Base-by-base conservation (phyloP, 495 filamentous ascomycete genomes). In the Aspergillus steynii region DNA sequence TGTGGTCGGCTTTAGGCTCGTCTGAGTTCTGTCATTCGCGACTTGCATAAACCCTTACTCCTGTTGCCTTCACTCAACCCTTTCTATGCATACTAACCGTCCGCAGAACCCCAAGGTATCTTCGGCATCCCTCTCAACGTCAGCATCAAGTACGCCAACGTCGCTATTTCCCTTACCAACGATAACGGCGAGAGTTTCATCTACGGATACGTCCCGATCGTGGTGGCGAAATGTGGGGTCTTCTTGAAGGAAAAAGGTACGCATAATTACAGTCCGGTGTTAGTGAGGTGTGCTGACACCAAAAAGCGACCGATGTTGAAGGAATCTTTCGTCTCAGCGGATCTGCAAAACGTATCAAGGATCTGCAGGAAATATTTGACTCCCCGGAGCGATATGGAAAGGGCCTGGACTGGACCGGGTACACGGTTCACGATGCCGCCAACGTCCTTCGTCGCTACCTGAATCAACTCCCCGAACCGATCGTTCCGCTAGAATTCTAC, bases 191-290 rank as follows among this genome's bases (percentile, higher is more conserved):
- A 93, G 68, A 96, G 92, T 73, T 97, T 95, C 71, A 97, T 97
- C 29, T 99, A 99, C 74, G 95, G 95, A 65, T 99, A 99, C 72
- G 93, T 99, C 5, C 95, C 95, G 9, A 97, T 99, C 64, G 94
- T 99, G 51, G 94, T 99, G 46, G 95, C 95, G 4, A 99, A 99
- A 74, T 99, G 95, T 74, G 95, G 95, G 52, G 93, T 99, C 1
- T 99, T 92, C 68, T 76, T 99, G 64, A 99, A 99, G 72, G 95
- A 99, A 73, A 97, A 96, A 88, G 95, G 95, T 97, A 69, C 63
- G 84, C 47, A 58, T 63, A 5, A 50, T 52, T 52, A 31, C 20
- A 20, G 20, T 20, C 20, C 20, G 20, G 20, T 20, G 26, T 20
- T 46, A 20, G 14, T n/a, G 25, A 20, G 49, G 47, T 53, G 37